Base-by-base conservation (phyloP, 208 protist genomes). In the Trypanosoma mega region DNA sequence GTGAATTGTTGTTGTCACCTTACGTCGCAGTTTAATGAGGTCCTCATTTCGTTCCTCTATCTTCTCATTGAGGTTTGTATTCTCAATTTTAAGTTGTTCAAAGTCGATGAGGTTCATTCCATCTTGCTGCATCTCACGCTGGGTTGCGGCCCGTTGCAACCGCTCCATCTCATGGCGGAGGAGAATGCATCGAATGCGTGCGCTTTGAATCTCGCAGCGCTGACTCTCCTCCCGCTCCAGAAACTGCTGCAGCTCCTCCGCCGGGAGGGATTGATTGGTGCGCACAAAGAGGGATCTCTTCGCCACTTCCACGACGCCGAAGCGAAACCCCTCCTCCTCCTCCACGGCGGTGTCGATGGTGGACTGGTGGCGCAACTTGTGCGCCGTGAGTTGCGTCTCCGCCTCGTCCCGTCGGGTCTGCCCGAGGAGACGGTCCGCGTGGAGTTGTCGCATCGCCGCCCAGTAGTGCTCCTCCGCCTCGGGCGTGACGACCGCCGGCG, bases 41-140 rank as follows among this genome's bases (percentile, higher is more conserved):
- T 98, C 98, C 61, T 99, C 97, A 68, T 97, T 98, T 33, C 98
- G 85, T 83, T 99, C 98, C 66, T 99, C 97, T 61, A 99, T 98
- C 73, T 99, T 99, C 62, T 99, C 98, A 63, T 96, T 98, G 4
- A 99, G 87, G 48, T 97, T 98, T 11, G 97, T 97, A 71, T 99
- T 99, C 66, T 99, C 98, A 46, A 99, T 99, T 68, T 99, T 99
- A 9, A 99, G 83, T 82, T 99, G 98, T 76, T 99, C 98, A 80
- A 98, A 99, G 80, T 99, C 98, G 59, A 99, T 99, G 7, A 98
- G 78, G 54, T 98, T 97, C 71, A 99, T 94, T 52, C 87, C 90
- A 27, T 96, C 86, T 43, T 87, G 81, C 36, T 94, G 78, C 33
- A 84, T 61, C 37, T 96, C 54, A 71, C 76, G 34, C 58, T 76